Evolutionary conservation across 2,329 filamentous ascomycete species (phyloP), one percentile per base, ranked within the genome.

Genomic region (Ceratocystis diversiconidia): DNA sequence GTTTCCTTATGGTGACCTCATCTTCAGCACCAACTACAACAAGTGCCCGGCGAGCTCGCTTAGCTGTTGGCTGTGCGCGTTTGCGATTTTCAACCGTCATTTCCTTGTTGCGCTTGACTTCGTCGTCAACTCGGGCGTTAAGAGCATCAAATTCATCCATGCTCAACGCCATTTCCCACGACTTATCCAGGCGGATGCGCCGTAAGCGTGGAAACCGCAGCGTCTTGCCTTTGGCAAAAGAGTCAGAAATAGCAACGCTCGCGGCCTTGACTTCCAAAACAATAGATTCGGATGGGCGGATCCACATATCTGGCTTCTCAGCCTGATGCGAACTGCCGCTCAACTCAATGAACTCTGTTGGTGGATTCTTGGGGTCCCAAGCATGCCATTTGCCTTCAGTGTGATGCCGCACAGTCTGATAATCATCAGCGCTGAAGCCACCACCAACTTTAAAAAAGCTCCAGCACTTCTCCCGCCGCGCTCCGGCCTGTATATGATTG

Each of bases 401-500:
- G 28, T 85, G 81, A 71, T 95, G 90, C 4, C 85, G 81, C 59
- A 99, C 86, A 66, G 87, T 84, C 0, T 87, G 85, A 73, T 96
- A 97, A 72, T 99, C 94, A 63, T 88, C 84, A 0, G 85, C 87
- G 15, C 83, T 85, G 73, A 97, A 92, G 0, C 94, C 94, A 64
- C 94, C 94, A n/a, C 94, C 94, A 17, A 99, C 94, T 74, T 94
- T 96, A 80, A 92, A 95, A 76, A 99, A 96, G n/a, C 91, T 96
- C 71, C 86, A 89, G 72, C 86, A 95, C 73, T 90, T 91, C 75
- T 89, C 87, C 0, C 85, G 81, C 68, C 85, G 81, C 4, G 78
- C 78, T 1, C 82, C 82, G 1, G 78, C 77, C 44, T 79, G 77
- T 43, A 87, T 80, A 41, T 88, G 82, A 68, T 86, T 83, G 69